These are phyloP conservation scores for Suillus ampliporus DNA, from an alignment of 768 basidiomycete genomes.

Conservation along the genomic window DNA sequence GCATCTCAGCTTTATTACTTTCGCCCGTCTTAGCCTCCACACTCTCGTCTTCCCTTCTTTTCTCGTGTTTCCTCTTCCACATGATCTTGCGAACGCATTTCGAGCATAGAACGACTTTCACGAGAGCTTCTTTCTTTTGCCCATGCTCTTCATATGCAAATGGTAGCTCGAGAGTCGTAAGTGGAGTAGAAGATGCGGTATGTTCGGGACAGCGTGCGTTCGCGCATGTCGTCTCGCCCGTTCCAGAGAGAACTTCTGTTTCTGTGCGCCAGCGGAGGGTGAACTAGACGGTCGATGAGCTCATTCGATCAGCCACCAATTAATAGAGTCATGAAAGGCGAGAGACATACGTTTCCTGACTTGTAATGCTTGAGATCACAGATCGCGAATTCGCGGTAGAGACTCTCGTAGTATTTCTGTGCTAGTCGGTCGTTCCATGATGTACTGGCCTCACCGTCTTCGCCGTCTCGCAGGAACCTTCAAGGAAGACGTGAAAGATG, in stretches of 20 bases:
- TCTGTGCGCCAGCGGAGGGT: constrained; percentile 95
- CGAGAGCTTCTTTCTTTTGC: constrained; percentile 76
- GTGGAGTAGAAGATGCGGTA: constrained; percentile 38
- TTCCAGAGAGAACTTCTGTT: constrained; percentile 82
- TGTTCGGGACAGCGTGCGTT: constrained; percentile 86
- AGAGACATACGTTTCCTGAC: constrained; percentile 73
- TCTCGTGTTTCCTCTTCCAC: constrained; percentile 82
- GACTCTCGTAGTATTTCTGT: constrained; percentile 82
- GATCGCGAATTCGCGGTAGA: constrained; percentile 91
- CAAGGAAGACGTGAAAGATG: neutral
- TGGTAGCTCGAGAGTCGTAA: constrained; percentile 86
- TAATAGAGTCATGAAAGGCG: neutral
- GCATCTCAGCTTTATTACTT: neutral
- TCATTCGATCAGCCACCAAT: neutral
- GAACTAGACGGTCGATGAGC: constrained; percentile 47
- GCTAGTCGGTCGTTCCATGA: constrained; percentile 90
- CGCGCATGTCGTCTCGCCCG: constrained; percentile 87
- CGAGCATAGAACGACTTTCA: constrained; percentile 88
- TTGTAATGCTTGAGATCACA: constrained; percentile 98
- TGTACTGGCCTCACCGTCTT: constrained; percentile 36
- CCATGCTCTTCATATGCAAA: constrained; percentile 88
- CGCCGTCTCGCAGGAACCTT: constrained; percentile 82
- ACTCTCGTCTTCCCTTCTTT: constrained; percentile 30
- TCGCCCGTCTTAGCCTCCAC: constrained; percentile 11
- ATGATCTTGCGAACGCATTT: constrained; percentile 83